A percentile compares a stretch with the other conserved stretches of the same genome.
Conservation (phyloP, 2,329 filamentous ascomycete species). For the Fusarium duplospermum region DNA sequence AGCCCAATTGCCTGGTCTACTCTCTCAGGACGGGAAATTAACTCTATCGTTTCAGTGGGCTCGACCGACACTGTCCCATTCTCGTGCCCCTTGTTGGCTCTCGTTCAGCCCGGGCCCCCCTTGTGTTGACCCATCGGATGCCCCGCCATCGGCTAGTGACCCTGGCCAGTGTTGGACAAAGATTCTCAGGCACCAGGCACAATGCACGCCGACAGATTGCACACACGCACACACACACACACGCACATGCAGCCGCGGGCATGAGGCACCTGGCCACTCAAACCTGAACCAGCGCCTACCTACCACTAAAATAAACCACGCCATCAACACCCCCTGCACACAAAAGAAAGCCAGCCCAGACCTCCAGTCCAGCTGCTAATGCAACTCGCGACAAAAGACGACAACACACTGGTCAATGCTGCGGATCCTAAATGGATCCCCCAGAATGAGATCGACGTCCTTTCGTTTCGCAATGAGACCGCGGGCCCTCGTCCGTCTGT, state of each 20-base stretch:
- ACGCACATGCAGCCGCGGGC: background rate
- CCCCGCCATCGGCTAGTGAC: slow-evolving; percentile 11
- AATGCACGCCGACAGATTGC: slow-evolving; percentile 1
- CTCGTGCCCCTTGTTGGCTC: slow-evolving; percentile 13
- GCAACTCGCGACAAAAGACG: background rate
- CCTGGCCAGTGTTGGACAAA: slow-evolving; percentile 1
- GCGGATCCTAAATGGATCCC: slow-evolving; percentile 4
- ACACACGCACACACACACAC: slow-evolving; percentile 1
- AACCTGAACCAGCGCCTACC: slow-evolving; percentile 19
- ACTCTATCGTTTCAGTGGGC: slow-evolving; percentile 9
- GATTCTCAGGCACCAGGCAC: slow-evolving; percentile 15
- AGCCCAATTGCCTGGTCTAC: background rate
- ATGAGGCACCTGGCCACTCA: slow-evolving; percentile 6
- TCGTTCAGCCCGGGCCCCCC: slow-evolving; percentile 4
- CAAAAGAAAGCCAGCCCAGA: background rate
- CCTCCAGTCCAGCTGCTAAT: background rate
- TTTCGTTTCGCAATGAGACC: slow-evolving; percentile 15
- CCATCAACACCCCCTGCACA: background rate
- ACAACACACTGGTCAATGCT: slow-evolving; percentile 1
- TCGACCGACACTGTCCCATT: slow-evolving; percentile 13
- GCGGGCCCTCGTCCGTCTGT: slow-evolving; percentile 4
- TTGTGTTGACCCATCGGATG: slow-evolving; percentile 24
- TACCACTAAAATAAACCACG: slow-evolving; percentile 19
- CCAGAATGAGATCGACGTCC: slow-evolving; percentile 34
- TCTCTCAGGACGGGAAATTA: slow-evolving; percentile 32